Evolutionary conservation across 2,329 filamentous ascomycete species (phyloP).

Genomic region (Fusarium temperatum): DNA sequence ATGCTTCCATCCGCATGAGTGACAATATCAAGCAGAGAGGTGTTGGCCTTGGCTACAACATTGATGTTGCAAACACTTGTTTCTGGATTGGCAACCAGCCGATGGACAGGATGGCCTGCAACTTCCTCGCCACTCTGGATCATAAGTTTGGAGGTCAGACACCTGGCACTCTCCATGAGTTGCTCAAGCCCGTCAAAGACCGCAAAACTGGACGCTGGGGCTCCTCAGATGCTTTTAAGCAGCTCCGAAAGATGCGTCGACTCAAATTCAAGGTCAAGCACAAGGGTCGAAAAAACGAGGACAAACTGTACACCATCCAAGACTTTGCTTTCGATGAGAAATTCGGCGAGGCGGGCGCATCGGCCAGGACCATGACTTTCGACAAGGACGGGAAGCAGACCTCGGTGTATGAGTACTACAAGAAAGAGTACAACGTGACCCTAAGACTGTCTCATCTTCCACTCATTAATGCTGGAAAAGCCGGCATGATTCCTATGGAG

Average conservation of each 20-base stretch:
- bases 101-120: conserved; percentile 51
- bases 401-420: conserved; percentile 64
- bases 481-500: conserved; percentile 69
- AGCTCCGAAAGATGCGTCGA: conserved; percentile 62
- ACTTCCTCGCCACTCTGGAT: conserved; percentile 47
- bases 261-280: conserved; percentile 67
- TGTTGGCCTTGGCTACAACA: conserved; percentile 79
- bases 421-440: conserved; percentile 60
- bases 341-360: conserved; percentile 57
- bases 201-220: conserved; percentile 36
- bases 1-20: conserved; percentile 82
- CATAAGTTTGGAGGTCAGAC: conserved; percentile 40
- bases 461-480: conserved; percentile 65
- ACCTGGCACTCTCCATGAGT: conserved; percentile 39
- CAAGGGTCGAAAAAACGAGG: conserved; percentile 52
- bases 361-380: conserved; percentile 65
- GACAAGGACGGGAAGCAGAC: conserved; percentile 56
- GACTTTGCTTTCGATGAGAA: conserved; percentile 58
- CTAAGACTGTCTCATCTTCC: conserved; percentile 62
- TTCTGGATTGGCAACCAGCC: conserved; percentile 72
- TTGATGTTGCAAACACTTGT: conserved; percentile 90
- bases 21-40: conserved; percentile 60
- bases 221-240: conserved; percentile 62
- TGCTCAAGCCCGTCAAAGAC: conserved; percentile 49
- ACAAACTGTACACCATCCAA: conserved; percentile 62